Evolutionary conservation across 352 stramenopile species (phyloP), one percentile per base, ranked within the genome.

Genomic region (Globisporangium barbulae): DNA sequence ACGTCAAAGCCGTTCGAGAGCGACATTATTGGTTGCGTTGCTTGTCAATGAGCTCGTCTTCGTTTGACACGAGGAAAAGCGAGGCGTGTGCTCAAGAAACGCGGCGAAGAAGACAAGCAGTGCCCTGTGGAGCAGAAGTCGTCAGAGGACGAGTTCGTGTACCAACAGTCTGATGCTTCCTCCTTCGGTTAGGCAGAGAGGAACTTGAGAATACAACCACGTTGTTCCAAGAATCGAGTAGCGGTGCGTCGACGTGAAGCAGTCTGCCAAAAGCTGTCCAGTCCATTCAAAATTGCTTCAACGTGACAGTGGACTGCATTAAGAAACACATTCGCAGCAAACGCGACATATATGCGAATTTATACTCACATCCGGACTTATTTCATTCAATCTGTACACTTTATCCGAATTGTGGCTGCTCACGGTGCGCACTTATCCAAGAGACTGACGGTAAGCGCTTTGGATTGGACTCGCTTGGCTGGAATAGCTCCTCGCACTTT

Each of bases 1-100:
- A 71, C 70, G 47, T 88, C 82, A 55, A 68, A 74, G 25, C 72
- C 75, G 65, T 75, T 75, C 21, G 53, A 59, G 39, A 66, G 60
- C 52, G 39, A 42, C 60, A 65, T 65, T 15, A 3, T 56, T 21
- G 19, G 5, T 49, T 25, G 42, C 9, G 15, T 19, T 13, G 39
- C 39, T 7, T 49, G 41, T 48, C 15, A 12, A 9, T 22, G 17
- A 25, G 42, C 42, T 28, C 25, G n/a, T 48, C 42, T 48, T 22
- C 12, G 39, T 48, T 25, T 48, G 17, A 25, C 5, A 44, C 19
- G n/a, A 50, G 44, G n/a, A 10, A 52, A 31, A 28, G 25, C 25
- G 25, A 28, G 25, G 25, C 25, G 25, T 28, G 25, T 28, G 9
- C 5, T 48, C 19, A 48, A 48, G 19, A 21, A 22, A 48, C 42